A percentile compares a stretch with the other conserved stretches of the same genome.
Evolutionary conservation across 352 stramenopile genomes (phyloP).

Genomic region (Globisporangium radiosum): DNA sequence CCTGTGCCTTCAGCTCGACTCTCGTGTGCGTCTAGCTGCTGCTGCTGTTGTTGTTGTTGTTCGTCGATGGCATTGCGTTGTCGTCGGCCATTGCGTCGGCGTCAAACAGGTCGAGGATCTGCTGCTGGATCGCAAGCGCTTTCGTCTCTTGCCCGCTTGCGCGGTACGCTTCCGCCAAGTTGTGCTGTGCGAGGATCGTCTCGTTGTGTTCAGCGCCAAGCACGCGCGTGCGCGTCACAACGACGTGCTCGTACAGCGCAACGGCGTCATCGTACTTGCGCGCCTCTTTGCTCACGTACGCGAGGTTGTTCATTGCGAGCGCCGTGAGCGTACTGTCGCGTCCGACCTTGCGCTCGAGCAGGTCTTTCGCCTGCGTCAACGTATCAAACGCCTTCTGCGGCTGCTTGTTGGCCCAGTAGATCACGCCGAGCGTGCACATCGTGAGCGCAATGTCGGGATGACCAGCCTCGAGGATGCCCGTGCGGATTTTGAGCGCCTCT

Average conservation of each 20-base stretch:
- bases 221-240: constrained; percentile 50
- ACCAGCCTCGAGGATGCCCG: constrained; percentile 54
- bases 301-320: constrained; percentile 80
- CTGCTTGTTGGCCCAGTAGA: constrained; percentile 83
- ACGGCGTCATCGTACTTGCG: constrained; percentile 61
- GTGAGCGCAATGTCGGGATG: constrained; percentile 76
- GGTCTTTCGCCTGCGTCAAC: constrained; percentile 48
- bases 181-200: constrained; percentile 80
- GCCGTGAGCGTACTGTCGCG: constrained; percentile 53
- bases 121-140: constrained; percentile 66
- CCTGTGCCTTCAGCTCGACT: too few relatives aligned
- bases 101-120: constrained; percentile 77
- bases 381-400: constrained; percentile 51
- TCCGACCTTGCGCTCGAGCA: constrained; percentile 59
- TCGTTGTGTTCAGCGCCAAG: constrained; percentile 66
- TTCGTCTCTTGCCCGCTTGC: constrained; percentile 75
- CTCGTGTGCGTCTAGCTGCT: background rate
- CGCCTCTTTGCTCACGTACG: constrained; percentile 73
- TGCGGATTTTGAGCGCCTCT: constrained; percentile 72
- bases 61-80: too few relatives aligned
- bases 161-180: constrained; percentile 71
- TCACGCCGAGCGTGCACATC: constrained; percentile 78
- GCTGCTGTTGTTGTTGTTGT: constrained; percentile 5
- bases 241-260: constrained; percentile 60
- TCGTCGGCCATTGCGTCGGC: constrained; percentile 23